Conservation (phyloP, 2,329 filamentous ascomycete species). For the Bipolaris zeicola region DNA sequence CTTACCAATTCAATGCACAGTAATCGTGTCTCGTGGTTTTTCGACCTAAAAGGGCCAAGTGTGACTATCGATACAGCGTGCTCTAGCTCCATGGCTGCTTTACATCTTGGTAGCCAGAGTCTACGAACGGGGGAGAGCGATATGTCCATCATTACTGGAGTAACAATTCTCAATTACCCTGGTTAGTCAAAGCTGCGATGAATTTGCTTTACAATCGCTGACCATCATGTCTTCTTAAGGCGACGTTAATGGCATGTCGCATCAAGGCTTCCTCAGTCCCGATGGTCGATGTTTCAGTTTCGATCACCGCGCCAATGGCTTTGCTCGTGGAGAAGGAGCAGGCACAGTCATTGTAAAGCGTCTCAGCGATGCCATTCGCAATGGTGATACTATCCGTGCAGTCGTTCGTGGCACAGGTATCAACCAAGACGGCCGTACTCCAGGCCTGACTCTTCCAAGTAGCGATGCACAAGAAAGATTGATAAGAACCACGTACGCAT, state of each 20-base stretch:
- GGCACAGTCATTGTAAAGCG: slow-evolving; percentile 33
- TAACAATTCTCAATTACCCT: neutral
- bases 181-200: neutral
- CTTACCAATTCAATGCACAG: slow-evolving; percentile 6
- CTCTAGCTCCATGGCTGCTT: slow-evolving; percentile 25
- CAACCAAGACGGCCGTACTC: neutral
- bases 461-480: neutral
- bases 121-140: slow-evolving; percentile 8
- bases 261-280: slow-evolving; percentile 13
- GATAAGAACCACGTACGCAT: neutral
- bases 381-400: slow-evolving; percentile 34
- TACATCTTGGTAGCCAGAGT: slow-evolving; percentile 25
- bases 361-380: slow-evolving; percentile 14
- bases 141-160: slow-evolving; percentile 4
- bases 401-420: slow-evolving; percentile 21
- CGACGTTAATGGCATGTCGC: slow-evolving; percentile 27
- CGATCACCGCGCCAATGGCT: slow-evolving; percentile 64
- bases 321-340: slow-evolving; percentile 66
- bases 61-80: slow-evolving; percentile 37
- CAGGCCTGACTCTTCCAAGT: neutral
- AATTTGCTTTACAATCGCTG: neutral
- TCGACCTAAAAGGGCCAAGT: slow-evolving; percentile 29
- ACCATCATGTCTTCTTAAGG: neutral
- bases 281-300: slow-evolving; percentile 39
- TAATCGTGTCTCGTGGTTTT: slow-evolving; percentile 33